phyloP scores from a whole-genome alignment of 768 basidiomycete species.

The Kwoniella europaea region DNA sequence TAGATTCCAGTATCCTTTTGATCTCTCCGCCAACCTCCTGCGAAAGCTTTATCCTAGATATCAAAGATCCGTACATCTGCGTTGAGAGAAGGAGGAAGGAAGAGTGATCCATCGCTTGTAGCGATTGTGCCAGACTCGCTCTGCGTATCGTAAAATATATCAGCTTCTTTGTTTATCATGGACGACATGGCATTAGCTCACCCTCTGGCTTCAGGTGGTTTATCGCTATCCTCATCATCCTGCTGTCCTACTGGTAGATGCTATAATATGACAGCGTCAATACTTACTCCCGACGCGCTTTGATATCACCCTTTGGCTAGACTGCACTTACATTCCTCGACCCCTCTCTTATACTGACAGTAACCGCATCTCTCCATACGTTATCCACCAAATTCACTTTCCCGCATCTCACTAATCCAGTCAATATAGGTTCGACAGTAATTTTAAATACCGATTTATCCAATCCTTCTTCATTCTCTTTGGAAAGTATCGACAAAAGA shows the following conservation, averaged over 20 bases:
- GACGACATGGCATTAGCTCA: slow-evolving; percentile 6
- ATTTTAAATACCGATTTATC: slow-evolving; percentile 38
- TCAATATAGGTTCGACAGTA: slow-evolving; percentile 69
- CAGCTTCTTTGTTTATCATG: background rate
- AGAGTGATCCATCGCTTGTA: slow-evolving; percentile 71
- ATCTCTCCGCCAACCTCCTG: slow-evolving; percentile 63
- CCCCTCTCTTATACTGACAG: slow-evolving; percentile 45
- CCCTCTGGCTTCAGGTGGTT: slow-evolving; percentile 52
- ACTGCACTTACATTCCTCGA: slow-evolving; percentile 46
- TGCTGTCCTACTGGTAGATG: slow-evolving; percentile 67
- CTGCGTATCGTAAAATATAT: slow-evolving; percentile 17
- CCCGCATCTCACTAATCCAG: slow-evolving; percentile 70
- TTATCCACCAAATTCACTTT: slow-evolving; percentile 47
- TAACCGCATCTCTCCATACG: slow-evolving; percentile 56
- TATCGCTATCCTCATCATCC: slow-evolving; percentile 63
- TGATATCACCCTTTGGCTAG: background rate
- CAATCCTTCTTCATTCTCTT: slow-evolving; percentile 9
- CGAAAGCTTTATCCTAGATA: slow-evolving; percentile 72
- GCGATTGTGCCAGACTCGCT: slow-evolving; percentile 63
- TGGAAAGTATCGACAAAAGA: slow-evolving; percentile 32
- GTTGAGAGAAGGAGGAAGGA: slow-evolving; percentile 72
- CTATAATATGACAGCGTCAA: slow-evolving; percentile 58
- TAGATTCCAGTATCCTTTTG: slow-evolving; percentile 28
- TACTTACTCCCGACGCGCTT: background rate
- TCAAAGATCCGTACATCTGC: slow-evolving; percentile 67